A percentile compares a stretch with the other conserved stretches of the same genome.
These are phyloP conservation scores for Senna tora DNA, from an alignment of 306 rosid species.

Conservation along the genomic window DNA sequence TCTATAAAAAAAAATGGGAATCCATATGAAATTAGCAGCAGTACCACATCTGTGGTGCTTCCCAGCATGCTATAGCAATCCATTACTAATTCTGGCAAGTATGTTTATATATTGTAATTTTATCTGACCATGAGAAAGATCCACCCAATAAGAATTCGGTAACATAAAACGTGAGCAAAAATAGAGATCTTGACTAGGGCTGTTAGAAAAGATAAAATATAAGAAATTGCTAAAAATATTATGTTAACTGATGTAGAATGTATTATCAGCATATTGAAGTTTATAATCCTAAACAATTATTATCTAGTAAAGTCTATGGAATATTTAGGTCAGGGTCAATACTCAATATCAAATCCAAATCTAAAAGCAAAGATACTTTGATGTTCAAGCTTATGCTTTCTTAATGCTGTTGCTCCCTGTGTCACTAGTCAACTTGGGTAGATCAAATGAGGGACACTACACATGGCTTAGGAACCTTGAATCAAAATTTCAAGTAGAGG, in stretches of 20 bases:
- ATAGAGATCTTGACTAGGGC: background rate
- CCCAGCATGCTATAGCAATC: background rate
- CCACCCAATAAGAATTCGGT: background rate
- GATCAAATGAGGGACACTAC: too few species aligned
- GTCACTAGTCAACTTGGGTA: too few species aligned
- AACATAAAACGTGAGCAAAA: background rate
- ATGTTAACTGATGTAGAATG: background rate
- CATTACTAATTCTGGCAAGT: background rate
- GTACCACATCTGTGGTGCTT: too few species aligned
- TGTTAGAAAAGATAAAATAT: background rate
- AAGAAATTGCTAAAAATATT: too few species aligned
- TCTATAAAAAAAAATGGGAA: too few species aligned
- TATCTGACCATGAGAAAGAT: background rate
- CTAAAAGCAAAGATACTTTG: background rate
- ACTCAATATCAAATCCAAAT: background rate
- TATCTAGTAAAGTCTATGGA: background rate
- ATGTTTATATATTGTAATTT: too few species aligned
- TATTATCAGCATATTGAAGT: too few species aligned
- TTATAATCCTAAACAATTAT: background rate
- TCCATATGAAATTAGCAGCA: background rate
- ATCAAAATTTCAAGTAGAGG: too few species aligned
- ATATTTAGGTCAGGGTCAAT: background rate
- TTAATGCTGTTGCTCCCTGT: background rate
- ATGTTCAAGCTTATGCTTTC: background rate
- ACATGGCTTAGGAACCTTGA: too few species aligned